phyloP scores from a whole-genome alignment of 106 monocot genomes.

The Apostasia shenzhenica region DNA sequence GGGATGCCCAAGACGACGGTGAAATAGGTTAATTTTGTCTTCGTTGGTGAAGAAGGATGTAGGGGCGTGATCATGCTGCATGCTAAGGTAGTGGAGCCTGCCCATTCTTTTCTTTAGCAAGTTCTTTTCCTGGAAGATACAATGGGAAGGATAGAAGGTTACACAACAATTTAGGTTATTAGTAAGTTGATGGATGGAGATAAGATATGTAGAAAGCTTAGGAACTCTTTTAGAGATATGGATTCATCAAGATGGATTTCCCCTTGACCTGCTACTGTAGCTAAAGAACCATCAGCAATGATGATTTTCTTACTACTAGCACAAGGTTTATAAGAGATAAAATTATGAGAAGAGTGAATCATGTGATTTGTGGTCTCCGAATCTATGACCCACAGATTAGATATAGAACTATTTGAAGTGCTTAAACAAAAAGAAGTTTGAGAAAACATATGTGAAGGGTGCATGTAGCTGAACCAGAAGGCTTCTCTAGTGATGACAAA shows the following conservation, averaged over 20 bases:
- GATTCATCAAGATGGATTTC: neutral
- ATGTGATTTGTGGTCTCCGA: neutral
- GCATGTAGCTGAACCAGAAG: neutral
- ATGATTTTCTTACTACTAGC: neutral
- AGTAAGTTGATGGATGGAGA: conserved; percentile 2
- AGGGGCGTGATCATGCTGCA: neutral
- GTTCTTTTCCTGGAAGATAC: neutral
- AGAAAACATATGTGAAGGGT: neutral
- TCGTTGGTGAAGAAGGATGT: neutral
- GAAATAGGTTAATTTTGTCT: neutral
- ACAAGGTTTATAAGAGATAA: neutral
- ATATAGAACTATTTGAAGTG: neutral
- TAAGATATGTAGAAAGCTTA: neutral
- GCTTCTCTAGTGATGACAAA: neutral
- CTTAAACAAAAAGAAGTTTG: neutral
- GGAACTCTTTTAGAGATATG: neutral
- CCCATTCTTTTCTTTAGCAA: neutral
- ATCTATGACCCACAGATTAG: neutral
- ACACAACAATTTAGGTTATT: neutral
- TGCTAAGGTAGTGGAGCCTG: too few relatives aligned
- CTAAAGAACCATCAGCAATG: neutral
- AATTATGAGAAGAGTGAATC: neutral
- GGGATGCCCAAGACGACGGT: neutral
- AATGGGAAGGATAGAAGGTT: neutral
- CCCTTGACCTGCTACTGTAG: neutral